phyloP scores from a whole-genome alignment of 2,329 filamentous ascomycete species.

The Ophiosphaerella narmari region DNA sequence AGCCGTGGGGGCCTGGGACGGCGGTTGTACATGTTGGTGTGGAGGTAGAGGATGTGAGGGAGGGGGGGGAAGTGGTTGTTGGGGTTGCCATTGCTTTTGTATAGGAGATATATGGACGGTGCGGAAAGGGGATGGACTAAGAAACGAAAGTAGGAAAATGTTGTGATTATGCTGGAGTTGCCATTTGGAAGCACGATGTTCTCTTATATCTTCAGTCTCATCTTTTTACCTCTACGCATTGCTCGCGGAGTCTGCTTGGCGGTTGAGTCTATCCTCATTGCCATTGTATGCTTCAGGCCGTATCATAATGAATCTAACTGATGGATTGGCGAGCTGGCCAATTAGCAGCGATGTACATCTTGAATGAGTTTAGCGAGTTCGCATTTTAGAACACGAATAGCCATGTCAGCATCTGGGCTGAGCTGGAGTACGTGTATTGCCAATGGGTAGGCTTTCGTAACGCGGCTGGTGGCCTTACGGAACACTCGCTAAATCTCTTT shows the following conservation, averaged over 20 bases:
- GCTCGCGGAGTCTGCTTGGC: neutral
- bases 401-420: no score
- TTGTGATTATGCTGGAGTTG: no score
- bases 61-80: conserved; percentile 6
- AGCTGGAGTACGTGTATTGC: no score
- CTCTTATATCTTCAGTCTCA: no score
- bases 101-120: neutral
- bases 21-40: conserved; percentile 27
- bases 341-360: conserved; percentile 2
- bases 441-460: no score
- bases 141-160: neutral
- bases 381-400: no score
- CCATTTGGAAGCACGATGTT: no score
- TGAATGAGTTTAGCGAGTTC: conserved; percentile 2
- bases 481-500: conserved; percentile 3
- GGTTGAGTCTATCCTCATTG: neutral
- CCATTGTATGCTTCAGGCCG: neutral
- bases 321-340: conserved; percentile 15
- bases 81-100: conserved; percentile 15
- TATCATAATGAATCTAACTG: neutral
- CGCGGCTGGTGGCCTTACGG: neutral
- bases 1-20: conserved; percentile 28
- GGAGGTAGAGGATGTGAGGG: conserved; percentile 5
- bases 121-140: neutral
- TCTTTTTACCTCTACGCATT: no score